Percentiles rank a stretch among this genome's conserved stretches.
Conservation (phyloP, 2,329 filamentous ascomycete species). For the Colletotrichum orchidophilum region DNA sequence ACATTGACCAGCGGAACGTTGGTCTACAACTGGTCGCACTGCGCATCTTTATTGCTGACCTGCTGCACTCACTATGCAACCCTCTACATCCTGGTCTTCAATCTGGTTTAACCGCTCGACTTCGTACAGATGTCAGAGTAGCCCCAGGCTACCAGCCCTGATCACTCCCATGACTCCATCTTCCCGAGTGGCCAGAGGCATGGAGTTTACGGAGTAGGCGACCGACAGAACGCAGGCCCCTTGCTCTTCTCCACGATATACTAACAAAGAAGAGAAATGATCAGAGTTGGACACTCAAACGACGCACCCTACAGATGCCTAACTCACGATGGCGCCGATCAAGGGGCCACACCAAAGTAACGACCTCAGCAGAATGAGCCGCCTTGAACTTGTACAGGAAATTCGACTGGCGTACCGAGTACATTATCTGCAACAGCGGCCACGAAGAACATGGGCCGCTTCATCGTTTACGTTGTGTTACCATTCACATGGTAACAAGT, state of each 20-base stretch:
- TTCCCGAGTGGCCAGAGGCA: background rate
- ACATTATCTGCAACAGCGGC: background rate
- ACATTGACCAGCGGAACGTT: background rate
- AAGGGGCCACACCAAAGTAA: slow-evolving; percentile 6
- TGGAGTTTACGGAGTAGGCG: background rate
- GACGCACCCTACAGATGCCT: background rate
- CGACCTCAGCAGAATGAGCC: slow-evolving; percentile 12
- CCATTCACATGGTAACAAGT: background rate
- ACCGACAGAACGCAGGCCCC: background rate
- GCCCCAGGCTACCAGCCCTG: background rate
- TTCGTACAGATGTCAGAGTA: slow-evolving; percentile 21
- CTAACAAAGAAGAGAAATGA: background rate
- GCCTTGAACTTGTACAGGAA: background rate
- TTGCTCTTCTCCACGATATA: slow-evolving; percentile 12
- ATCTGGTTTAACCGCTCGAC: slow-evolving; percentile 13
- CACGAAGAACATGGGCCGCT: background rate
- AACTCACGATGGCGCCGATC: slow-evolving; percentile 6
- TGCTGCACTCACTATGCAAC: slow-evolving; percentile 10
- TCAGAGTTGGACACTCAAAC: background rate
- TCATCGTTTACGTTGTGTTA: slow-evolving; percentile 12
- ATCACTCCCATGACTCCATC: background rate
- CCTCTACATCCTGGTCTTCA: slow-evolving; percentile 1
- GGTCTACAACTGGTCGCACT: slow-evolving; percentile 9
- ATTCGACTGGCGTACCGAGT: background rate
- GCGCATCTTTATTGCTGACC: slow-evolving; percentile 26